A percentile compares a stretch with the other conserved stretches of the same genome.
phyloP scores from a whole-genome alignment of 2,329 filamentous ascomycete species.

The Epichloe uncinata region DNA sequence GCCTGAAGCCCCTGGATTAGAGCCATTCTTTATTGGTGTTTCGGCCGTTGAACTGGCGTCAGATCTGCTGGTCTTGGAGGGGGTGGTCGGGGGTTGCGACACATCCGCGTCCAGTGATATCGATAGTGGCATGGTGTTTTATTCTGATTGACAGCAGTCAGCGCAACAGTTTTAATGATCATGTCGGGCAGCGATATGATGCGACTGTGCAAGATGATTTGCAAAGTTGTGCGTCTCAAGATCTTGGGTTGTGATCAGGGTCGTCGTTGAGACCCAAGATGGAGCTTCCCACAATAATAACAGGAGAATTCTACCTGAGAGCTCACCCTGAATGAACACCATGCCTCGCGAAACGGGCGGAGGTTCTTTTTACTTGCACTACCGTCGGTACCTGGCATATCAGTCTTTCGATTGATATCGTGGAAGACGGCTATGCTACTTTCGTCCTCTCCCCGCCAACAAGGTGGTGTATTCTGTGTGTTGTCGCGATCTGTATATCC shows the following conservation, averaged over 20 bases:
- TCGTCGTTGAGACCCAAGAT: slow-evolving; percentile 1
- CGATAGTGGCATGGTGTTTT: slow-evolving; percentile 12
- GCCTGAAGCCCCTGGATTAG: slow-evolving; percentile 12
- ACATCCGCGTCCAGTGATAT: slow-evolving; percentile 9
- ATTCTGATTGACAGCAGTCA: slow-evolving; percentile 7
- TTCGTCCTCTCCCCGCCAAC: background rate
- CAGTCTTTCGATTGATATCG: background rate
- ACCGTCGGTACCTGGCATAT: background rate
- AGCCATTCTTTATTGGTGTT: slow-evolving; percentile 8
- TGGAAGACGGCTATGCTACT: background rate
- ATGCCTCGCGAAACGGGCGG: background rate
- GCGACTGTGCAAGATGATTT: background rate
- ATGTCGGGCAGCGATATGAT: background rate
- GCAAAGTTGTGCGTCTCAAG: background rate
- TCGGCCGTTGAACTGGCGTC: slow-evolving; percentile 1
- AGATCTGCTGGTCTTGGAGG: slow-evolving; percentile 4
- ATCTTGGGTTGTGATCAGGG: background rate
- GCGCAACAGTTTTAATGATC: background rate
- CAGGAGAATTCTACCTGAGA: background rate
- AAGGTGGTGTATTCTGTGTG: background rate
- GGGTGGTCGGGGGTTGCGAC: slow-evolving; percentile 6
- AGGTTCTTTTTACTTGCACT: background rate
- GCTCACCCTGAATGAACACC: slow-evolving; percentile 2
- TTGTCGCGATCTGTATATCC: background rate
- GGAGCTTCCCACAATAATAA: slow-evolving; percentile 1